Conservation (phyloP, 148 eudicot genomes). For the Oxyria digyna region DNA sequence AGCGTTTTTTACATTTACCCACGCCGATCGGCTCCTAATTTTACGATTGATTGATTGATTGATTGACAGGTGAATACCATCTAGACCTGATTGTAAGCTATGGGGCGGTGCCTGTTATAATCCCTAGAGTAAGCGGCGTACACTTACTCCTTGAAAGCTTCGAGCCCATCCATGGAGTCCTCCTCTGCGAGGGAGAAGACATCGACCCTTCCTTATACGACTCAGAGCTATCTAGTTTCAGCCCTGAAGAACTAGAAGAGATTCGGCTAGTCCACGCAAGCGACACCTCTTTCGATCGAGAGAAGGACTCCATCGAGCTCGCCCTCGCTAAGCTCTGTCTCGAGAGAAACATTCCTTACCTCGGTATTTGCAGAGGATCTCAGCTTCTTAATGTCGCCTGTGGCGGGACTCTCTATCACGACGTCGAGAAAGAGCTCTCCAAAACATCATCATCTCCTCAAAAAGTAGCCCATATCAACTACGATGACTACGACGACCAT, state of each 20-base stretch:
- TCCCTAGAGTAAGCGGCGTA: conserved; percentile 33
- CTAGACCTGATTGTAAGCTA: conserved; percentile 41
- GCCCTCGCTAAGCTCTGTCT: conserved; percentile 34
- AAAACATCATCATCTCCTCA: not conserved
- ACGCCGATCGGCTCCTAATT: too few species aligned
- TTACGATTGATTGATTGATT: too few species aligned
- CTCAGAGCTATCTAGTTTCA: conserved; percentile 24
- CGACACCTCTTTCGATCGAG: conserved; percentile 34
- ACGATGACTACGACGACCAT: conserved; percentile 37
- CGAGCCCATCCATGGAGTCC: conserved; percentile 40
- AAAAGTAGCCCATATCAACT: conserved; percentile 28
- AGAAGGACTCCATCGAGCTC: conserved; percentile 42
- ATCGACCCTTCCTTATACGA: conserved; percentile 38
- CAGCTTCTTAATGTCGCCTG: conserved; percentile 39
- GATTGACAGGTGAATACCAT: conserved; percentile 36
- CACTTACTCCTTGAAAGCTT: conserved; percentile 29
- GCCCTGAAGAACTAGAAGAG: conserved; percentile 31
- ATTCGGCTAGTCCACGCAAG: conserved; percentile 23
- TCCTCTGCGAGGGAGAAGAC: conserved; percentile 44
- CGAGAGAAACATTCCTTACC: conserved; percentile 37
- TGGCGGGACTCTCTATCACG: conserved; percentile 37
- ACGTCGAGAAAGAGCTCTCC: conserved; percentile 30
- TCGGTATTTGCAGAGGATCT: conserved; percentile 42
- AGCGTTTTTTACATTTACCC: too few species aligned
- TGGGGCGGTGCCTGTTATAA: conserved; percentile 38